Evolutionary conservation across 805 yeast genomes (phyloP).

Genomic region (Saturnispora hagleri): DNA sequence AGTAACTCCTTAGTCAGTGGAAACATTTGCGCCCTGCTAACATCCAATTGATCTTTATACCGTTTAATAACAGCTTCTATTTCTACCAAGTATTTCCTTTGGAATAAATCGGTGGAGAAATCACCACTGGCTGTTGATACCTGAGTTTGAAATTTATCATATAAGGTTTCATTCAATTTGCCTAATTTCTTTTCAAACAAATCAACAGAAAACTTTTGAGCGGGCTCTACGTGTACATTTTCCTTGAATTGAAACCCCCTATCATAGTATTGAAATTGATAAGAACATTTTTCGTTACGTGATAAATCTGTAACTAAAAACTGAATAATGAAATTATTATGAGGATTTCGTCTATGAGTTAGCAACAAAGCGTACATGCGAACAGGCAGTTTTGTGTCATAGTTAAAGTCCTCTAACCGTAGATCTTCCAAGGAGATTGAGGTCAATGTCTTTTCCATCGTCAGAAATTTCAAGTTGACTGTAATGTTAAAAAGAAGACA

Average conservation of each 20-base stretch:
- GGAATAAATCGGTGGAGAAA: conserved; percentile 9
- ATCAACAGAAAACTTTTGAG: conserved; percentile 4
- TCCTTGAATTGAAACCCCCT: conserved; percentile 1
- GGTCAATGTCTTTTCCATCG: conserved; percentile 4
- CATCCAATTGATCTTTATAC: conserved; percentile 16
- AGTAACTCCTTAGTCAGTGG: conserved; percentile 11
- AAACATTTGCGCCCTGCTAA: conserved; percentile 11
- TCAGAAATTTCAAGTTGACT: neutral
- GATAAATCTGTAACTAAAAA: conserved; percentile 4
- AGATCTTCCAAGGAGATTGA: conserved; percentile 1
- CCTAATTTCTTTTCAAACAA: conserved; percentile 1
- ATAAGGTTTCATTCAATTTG: neutral
- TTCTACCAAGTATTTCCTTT: conserved; percentile 15
- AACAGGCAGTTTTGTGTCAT: neutral
- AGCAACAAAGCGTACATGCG: conserved; percentile 2
- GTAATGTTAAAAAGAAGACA: neutral
- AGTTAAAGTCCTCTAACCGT: neutral
- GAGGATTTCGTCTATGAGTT: neutral
- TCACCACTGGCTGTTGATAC: neutral
- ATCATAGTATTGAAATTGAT: neutral
- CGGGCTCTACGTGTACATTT: neutral
- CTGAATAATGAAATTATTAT: neutral
- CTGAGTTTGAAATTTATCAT: neutral
- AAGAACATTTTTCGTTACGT: neutral
- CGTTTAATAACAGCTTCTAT: conserved; percentile 13